Conservation (phyloP, 257 asterid species). For the Solanum piurae region DNA sequence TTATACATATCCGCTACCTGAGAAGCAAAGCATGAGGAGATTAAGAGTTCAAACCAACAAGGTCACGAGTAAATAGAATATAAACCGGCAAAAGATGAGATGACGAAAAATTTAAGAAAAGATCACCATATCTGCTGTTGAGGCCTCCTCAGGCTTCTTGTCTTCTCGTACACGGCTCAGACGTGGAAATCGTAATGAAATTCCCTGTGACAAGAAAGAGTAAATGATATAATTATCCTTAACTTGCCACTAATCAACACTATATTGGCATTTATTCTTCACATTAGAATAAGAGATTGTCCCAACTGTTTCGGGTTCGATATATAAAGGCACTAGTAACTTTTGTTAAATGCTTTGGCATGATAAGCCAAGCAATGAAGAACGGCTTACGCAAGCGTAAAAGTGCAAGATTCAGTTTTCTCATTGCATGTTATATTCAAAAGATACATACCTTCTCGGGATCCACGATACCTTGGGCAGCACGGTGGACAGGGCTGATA, state of each 20-base stretch:
- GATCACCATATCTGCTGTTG: slow-evolving; percentile 76
- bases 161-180: slow-evolving; percentile 76
- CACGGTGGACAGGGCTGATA: slow-evolving; percentile 91
- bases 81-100: neutral
- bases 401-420: neutral
- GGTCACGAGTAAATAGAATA: neutral
- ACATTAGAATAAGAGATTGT: neutral
- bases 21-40: neutral
- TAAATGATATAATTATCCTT: slow-evolving; percentile 1
- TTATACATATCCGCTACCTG: slow-evolving; percentile 79
- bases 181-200: slow-evolving; percentile 85
- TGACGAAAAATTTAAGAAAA: neutral
- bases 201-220: slow-evolving; percentile 45
- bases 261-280: neutral
- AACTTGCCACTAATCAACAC: neutral
- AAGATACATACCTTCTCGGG: slow-evolving; percentile 48
- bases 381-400: neutral
- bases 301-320: neutral
- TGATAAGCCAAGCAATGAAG: neutral
- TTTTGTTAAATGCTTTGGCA: neutral
- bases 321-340: neutral
- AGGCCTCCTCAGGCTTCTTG: slow-evolving; percentile 83
- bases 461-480: slow-evolving; percentile 84
- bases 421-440: neutral
- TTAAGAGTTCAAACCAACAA: neutral